Evolutionary conservation across 306 rosid genomes (phyloP), one percentile per base, ranked within the genome.

Genomic region (Corylus americana): DNA sequence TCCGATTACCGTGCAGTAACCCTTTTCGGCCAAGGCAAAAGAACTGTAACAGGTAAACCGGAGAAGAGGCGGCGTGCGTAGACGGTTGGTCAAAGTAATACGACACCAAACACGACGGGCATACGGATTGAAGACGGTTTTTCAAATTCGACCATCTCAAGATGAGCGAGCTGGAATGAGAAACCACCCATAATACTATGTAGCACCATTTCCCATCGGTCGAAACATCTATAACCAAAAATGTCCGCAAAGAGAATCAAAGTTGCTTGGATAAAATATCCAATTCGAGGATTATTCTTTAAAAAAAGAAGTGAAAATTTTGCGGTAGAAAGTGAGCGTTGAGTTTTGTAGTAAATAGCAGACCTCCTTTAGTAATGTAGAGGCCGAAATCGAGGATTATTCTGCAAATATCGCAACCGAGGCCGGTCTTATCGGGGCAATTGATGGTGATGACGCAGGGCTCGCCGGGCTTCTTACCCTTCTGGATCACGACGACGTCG

Each of bases 131-230:
- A 42, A 92, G 92, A 62, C 87, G 87, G 18, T 88, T 87, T 86
- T 86, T 90, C 68, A 92, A 85, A 76, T 75, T 84, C 58, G 89
- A 82, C 83, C 80, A 87, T 80, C 59, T 85, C 77, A 85, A 80
- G 5, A 71, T 72, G 22, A 84, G 79, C 73, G 86, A 78, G 42
- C 77, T 70, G 35, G 84, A 74, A 78, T 75, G 82, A 67, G 94
- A 92, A 82, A 84, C 79, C 4, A 89, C 88, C 97, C 92, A 91
- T 66, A 92, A 78, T 59, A 92, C 86, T 57, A 91, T n/a, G 84
- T 88, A 92, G 87, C 94, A 92, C 97, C 97, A 92, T 77, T 84
- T 77, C 25, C 97, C 94, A 85, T 88, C 96, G 29, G 96, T 92
- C 27, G 96, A 89, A 71, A 89, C 70, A 75, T 91, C 97, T 90